A percentile compares a stretch with the other conserved stretches of the same genome.
These are phyloP conservation scores for Boletus insuetus DNA, from an alignment of 768 basidiomycete genomes.

Conservation along the genomic window DNA sequence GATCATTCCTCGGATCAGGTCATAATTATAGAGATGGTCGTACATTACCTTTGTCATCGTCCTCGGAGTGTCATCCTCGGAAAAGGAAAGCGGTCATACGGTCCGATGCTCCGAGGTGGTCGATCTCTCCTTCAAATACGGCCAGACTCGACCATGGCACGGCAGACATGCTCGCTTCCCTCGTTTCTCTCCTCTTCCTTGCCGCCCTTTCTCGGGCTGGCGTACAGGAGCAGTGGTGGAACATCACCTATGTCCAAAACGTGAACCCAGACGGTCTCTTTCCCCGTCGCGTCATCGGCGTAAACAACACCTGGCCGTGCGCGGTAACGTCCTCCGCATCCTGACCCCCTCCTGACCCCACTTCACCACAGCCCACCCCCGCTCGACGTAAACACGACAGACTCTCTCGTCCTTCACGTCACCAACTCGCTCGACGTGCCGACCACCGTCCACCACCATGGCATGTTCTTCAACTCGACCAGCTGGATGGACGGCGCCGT, in stretches of 20 bases:
- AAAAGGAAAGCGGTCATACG: too few relatives aligned
- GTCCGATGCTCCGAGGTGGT: neutral
- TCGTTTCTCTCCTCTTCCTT: neutral
- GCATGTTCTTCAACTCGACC: constrained; percentile 89
- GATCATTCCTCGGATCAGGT: too few relatives aligned
- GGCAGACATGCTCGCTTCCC: neutral
- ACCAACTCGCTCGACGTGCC: constrained; percentile 66
- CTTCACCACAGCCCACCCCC: constrained; percentile 68
- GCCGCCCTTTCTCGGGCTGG: constrained; percentile 43
- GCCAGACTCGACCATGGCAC: too few relatives aligned
- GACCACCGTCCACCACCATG: constrained; percentile 85
- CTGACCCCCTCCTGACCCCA: neutral
- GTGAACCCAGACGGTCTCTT: constrained; percentile 84
- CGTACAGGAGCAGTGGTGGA: constrained; percentile 82
- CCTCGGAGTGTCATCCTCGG: too few relatives aligned
- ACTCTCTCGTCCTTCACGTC: constrained; percentile 76
- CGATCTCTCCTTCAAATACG: too few relatives aligned
- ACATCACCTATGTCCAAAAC: constrained; percentile 78
- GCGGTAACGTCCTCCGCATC: constrained; percentile 28
- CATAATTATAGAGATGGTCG: too few relatives aligned
- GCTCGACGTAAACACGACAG: constrained; percentile 64
- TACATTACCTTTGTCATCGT: too few relatives aligned
- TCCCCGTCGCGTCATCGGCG: constrained; percentile 75
- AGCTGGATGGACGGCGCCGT: constrained; percentile 90
- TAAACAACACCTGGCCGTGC: constrained; percentile 94